Evolutionary conservation across 2,329 filamentous ascomycete genomes (phyloP).

Genomic region (Bipolaris oryzae): DNA sequence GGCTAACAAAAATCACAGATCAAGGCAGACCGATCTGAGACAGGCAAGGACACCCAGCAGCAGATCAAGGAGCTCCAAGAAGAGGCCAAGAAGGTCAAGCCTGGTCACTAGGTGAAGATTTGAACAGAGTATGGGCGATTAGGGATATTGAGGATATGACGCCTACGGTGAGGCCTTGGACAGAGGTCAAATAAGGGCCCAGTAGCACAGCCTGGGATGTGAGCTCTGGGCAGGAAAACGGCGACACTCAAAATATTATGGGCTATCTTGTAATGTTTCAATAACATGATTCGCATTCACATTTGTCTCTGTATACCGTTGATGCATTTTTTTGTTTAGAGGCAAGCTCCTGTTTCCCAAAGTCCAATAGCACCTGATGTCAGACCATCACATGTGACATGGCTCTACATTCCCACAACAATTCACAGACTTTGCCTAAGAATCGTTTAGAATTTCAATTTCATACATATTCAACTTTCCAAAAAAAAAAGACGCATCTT

Average conservation of each 20-base stretch:
- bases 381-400: not conserved
- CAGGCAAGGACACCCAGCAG: constrained; percentile 45
- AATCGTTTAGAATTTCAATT: no score
- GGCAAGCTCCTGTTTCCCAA: not conserved
- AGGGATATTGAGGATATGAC: not conserved
- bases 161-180: not conserved
- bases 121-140: not conserved
- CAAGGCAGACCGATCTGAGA: constrained; percentile 53
- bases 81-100: constrained; percentile 47
- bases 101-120: not conserved
- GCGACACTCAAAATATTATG: not conserved
- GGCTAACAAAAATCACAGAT: constrained; percentile 31
- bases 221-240: not conserved
- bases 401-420: no score
- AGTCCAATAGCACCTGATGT: not conserved
- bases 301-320: not conserved
- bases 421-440: no score
- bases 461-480: no score
- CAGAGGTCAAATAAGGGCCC: not conserved
- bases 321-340: not conserved
- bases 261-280: constrained; percentile 6
- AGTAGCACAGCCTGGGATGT: not conserved
- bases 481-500: not conserved
- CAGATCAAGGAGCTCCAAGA: constrained; percentile 56
- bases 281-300: not conserved